Conservation (phyloP, 225 moss, liverwort and hornwort species). For the Neckera pumila region DNA sequence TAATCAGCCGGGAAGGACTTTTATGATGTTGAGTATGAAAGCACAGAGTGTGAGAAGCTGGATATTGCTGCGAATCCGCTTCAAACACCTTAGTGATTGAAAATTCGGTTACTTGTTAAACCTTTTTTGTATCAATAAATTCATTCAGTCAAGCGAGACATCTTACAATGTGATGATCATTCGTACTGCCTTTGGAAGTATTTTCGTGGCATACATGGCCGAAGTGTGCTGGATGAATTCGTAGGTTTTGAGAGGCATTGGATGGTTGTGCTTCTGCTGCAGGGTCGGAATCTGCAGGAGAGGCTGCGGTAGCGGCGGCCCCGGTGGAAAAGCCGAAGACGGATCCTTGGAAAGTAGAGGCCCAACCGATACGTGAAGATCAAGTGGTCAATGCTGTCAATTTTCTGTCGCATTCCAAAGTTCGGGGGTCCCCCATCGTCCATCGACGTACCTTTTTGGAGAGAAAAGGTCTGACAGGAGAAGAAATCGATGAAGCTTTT, state of each 20-base stretch:
- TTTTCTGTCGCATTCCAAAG: constrained; percentile 84
- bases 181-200: too few relatives aligned
- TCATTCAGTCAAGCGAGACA: background rate
- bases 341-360: constrained; percentile 72
- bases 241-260: background rate
- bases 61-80: background rate
- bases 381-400: constrained; percentile 84
- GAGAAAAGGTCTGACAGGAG: constrained; percentile 73
- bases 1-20: background rate
- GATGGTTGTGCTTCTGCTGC: background rate
- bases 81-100: background rate
- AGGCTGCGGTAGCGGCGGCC: background rate
- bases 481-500: constrained; percentile 97
- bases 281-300: constrained; percentile 10
- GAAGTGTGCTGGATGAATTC: background rate
- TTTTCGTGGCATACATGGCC: background rate
- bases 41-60: background rate
- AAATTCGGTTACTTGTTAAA: background rate
- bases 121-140: background rate
- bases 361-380: constrained; percentile 76
- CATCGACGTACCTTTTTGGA: constrained; percentile 83
- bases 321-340: constrained; percentile 30
- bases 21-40: background rate
- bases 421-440: constrained; percentile 74
- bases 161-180: background rate